These are phyloP conservation scores for Sarocladium oryzae DNA, from an alignment of 2,329 filamentous ascomycete genomes.

Conservation along the genomic window DNA sequence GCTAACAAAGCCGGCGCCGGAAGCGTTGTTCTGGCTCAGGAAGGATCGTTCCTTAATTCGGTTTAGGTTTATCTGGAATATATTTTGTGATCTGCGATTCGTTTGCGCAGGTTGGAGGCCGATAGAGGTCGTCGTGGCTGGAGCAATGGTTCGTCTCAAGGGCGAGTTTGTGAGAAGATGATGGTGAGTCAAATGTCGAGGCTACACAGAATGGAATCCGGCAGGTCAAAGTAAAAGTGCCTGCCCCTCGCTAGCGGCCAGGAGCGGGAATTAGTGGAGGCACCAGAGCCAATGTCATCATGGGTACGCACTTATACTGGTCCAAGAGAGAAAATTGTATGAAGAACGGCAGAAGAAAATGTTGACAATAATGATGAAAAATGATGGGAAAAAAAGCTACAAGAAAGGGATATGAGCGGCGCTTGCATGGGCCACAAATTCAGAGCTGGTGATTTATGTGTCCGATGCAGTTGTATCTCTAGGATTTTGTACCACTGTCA, in stretches of 20 bases:
- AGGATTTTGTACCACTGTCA: too few species aligned
- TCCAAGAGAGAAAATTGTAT: too few species aligned
- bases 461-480: too few species aligned
- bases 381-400: too few species aligned
- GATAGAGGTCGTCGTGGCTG: neutral
- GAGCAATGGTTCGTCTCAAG: constrained; percentile 1
- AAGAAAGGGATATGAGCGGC: too few species aligned
- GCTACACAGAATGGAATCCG: neutral
- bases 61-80: neutral
- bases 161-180: neutral
- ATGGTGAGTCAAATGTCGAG: constrained; percentile 8
- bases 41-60: neutral
- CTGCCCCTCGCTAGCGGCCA: constrained; percentile 2
- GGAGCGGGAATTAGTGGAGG: neutral
- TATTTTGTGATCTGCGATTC: neutral
- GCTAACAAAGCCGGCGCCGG: constrained; percentile 5
- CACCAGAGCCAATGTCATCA: neutral
- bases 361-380: too few species aligned
- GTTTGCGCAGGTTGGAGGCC: neutral
- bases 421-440: too few species aligned
- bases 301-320: neutral
- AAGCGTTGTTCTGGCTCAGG: neutral
- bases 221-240: neutral
- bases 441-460: too few species aligned
- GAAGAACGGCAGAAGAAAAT: too few species aligned